Conservation (phyloP, 352 stramenopile genomes). For the Pythium phragmitis region DNA sequence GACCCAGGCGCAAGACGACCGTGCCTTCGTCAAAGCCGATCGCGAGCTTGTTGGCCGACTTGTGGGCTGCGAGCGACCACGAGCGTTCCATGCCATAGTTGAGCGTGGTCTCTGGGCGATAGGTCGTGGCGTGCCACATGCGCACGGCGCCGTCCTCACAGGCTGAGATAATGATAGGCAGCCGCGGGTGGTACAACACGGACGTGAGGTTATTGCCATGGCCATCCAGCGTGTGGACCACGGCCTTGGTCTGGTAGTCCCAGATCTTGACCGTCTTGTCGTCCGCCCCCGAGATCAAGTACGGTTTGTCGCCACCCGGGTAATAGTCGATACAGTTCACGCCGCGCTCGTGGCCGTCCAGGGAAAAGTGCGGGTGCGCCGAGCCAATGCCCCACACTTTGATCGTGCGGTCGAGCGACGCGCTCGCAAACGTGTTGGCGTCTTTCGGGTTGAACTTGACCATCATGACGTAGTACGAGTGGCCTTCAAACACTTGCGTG, state of each 20-base stretch:
- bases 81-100: constrained; percentile 99
- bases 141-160: constrained; percentile 96
- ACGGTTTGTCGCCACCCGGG: constrained; percentile 97
- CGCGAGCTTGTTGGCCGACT: constrained; percentile 89
- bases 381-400: constrained; percentile 94
- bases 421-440: constrained; percentile 97
- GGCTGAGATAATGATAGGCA: constrained; percentile 97
- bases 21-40: constrained; percentile 95
- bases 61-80: constrained; percentile 92
- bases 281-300: constrained; percentile 96
- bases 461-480: constrained; percentile 99
- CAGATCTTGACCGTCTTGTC: constrained; percentile 98
- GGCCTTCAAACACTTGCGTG: constrained; percentile 87
- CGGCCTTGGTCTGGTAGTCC: constrained; percentile 99
- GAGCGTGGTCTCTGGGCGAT: constrained; percentile 97
- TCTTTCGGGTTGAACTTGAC: constrained; percentile 99
- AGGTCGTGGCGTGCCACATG: constrained; percentile 94
- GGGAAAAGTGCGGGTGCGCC: constrained; percentile 91
- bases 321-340: constrained; percentile 99
- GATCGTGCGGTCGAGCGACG: constrained; percentile 96
- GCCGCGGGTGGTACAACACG: constrained; percentile 97
- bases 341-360: constrained; percentile 93
- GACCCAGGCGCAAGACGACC: constrained; percentile 96
- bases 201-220: constrained; percentile 99
- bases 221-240: constrained; percentile 98